Percentiles rank a stretch among this genome's conserved stretches.
Conservation (phyloP, 306 rosid genomes). For the Crotalaria pallida region DNA sequence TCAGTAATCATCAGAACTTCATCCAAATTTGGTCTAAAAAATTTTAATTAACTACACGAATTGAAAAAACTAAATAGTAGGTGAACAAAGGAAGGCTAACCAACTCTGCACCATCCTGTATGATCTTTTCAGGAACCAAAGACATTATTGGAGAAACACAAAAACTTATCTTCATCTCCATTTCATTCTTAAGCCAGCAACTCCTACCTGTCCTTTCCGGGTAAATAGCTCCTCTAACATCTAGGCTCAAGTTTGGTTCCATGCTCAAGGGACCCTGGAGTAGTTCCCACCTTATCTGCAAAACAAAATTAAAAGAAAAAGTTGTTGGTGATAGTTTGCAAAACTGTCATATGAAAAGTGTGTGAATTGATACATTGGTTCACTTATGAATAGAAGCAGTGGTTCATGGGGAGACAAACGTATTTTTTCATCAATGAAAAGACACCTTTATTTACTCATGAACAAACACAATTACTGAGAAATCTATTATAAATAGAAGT, state of each 20-base stretch:
- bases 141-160: slow-evolving; percentile 17
- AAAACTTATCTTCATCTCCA: slow-evolving; percentile 29
- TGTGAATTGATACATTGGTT: too few relatives aligned
- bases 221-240: slow-evolving; percentile 23
- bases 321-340: too few relatives aligned
- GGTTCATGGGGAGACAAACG: too few relatives aligned
- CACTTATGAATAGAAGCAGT: too few relatives aligned
- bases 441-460: too few relatives aligned
- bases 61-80: not conserved
- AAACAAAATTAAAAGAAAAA: too few relatives aligned
- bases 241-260: slow-evolving; percentile 4
- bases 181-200: slow-evolving; percentile 31
- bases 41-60: not conserved
- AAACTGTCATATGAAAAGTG: too few relatives aligned
- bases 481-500: too few relatives aligned
- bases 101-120: slow-evolving; percentile 4
- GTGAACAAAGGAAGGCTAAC: slow-evolving; percentile 2
- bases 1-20: not conserved
- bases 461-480: too few relatives aligned
- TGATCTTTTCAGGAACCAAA: slow-evolving; percentile 28
- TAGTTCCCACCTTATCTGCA: slow-evolving; percentile 39
- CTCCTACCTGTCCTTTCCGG: slow-evolving; percentile 33
- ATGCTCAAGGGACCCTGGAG: slow-evolving; percentile 7
- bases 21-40: not conserved
- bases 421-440: too few relatives aligned